Conservation (phyloP, 768 basidiomycete genomes). For the Lactarius deliciosus region DNA sequence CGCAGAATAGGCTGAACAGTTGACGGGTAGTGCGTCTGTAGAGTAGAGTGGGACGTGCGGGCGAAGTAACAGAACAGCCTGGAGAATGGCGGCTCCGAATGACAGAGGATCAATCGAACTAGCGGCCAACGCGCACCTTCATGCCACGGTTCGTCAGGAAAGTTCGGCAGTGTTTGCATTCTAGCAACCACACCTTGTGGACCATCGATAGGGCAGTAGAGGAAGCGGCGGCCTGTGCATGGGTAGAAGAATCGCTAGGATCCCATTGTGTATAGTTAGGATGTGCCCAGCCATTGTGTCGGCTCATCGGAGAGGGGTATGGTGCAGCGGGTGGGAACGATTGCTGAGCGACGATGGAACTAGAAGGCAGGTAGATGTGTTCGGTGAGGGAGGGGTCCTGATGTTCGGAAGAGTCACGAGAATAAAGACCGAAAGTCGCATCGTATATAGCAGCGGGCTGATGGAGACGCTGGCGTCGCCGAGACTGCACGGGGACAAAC, state of each 20-base stretch:
- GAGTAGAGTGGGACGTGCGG: conserved; percentile 82
- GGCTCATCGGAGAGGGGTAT: conserved; percentile 15
- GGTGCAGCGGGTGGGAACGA: conserved; percentile 1
- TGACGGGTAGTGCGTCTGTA: conserved; percentile 74
- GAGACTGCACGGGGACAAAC: background rate
- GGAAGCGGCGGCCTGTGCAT: conserved; percentile 22
- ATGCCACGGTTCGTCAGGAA: conserved; percentile 85
- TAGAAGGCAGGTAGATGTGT: conserved; percentile 3
- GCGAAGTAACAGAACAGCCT: conserved; percentile 82
- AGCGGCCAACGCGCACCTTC: conserved; percentile 50
- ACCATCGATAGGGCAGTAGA: conserved; percentile 47
- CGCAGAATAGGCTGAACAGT: conserved; percentile 67
- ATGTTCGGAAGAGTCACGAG: conserved; percentile 6
- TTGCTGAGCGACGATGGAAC: conserved; percentile 4
- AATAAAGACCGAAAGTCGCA: background rate
- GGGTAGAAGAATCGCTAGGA: background rate
- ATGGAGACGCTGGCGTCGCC: conserved; percentile 17
- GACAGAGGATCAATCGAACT: conserved; percentile 11
- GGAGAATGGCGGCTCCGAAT: conserved; percentile 19
- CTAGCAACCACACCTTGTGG: conserved; percentile 80
- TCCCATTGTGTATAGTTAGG: conserved; percentile 20
- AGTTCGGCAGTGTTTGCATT: conserved; percentile 68
- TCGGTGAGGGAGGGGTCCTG: conserved; percentile 7
- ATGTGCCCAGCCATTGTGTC: conserved; percentile 14
- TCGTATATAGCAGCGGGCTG: conserved; percentile 24